phyloP scores from a whole-genome alignment of 2,329 filamentous ascomycete genomes.

The Purpureocillium lavendulum region DNA sequence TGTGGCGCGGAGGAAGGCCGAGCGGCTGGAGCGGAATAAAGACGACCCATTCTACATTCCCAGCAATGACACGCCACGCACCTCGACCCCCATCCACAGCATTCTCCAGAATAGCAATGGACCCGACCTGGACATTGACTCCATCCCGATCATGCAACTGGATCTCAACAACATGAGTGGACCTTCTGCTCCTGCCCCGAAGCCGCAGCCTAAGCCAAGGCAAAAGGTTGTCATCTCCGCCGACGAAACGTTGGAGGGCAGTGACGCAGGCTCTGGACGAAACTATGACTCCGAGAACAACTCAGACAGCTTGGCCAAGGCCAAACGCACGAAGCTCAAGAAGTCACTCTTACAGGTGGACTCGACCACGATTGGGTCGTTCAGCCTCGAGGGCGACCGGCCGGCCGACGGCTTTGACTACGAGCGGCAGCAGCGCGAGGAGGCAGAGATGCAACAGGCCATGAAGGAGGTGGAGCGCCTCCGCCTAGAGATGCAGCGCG shows the following conservation, averaged over 20 bases:
- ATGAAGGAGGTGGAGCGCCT: conserved; percentile 83
- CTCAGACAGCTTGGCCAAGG: conserved; percentile 38
- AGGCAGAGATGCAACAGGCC: conserved; percentile 81
- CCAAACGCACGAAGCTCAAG: conserved; percentile 43
- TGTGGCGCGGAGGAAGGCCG: conserved; percentile 62
- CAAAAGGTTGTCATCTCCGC: conserved; percentile 60
- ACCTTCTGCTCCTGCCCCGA: conserved; percentile 20
- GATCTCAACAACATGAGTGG: conserved; percentile 54
- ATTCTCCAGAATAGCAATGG: conserved; percentile 67
- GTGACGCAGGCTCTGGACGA: conserved; percentile 35
- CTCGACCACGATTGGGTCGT: conserved; percentile 67
- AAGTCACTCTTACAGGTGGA: conserved; percentile 72
- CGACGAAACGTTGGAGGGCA: conserved; percentile 62
- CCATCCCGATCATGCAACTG: conserved; percentile 92
- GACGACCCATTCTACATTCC: conserved; percentile 95
- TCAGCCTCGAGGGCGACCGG: conserved; percentile 54
- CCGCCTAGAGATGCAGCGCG: conserved; percentile 80
- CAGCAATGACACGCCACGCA: conserved; percentile 45
- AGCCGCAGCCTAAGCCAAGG: conserved; percentile 32
- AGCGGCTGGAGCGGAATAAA: conserved; percentile 72
- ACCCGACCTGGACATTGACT: conserved; percentile 79
- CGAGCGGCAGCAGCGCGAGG: conserved; percentile 64
- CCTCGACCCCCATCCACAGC: conserved; percentile 70
- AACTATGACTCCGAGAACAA: conserved; percentile 48
- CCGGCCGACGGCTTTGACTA: conserved; percentile 39